Conservation (phyloP, 2,329 filamentous ascomycete species). For the Fusarium pseudograminearum region DNA sequence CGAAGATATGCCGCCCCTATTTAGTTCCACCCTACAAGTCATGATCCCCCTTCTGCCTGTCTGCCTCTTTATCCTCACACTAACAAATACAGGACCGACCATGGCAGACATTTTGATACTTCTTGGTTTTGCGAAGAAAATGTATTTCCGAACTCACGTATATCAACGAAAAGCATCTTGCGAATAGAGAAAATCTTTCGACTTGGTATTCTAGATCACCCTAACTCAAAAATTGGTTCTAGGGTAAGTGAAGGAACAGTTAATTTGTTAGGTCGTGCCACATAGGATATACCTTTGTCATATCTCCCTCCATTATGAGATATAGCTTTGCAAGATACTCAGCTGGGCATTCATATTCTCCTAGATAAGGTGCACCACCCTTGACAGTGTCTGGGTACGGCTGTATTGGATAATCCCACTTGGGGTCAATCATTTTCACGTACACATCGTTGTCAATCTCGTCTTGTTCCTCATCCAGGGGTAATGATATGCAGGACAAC, state of each 20-base stretch:
- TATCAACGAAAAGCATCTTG: neutral
- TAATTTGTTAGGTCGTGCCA: neutral
- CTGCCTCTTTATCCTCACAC: neutral
- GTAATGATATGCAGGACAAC: slow-evolving; percentile 8
- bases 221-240: neutral
- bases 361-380: slow-evolving; percentile 6
- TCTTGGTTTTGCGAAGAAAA: neutral
- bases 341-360: slow-evolving; percentile 3
- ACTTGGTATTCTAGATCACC: neutral
- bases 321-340: slow-evolving; percentile 17
- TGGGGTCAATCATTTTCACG: slow-evolving; percentile 24
- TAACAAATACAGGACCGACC: neutral
- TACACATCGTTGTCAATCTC: neutral
- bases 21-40: neutral
- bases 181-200: neutral
- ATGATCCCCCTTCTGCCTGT: too few species aligned
- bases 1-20: slow-evolving; percentile 24
- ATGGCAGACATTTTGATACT: neutral
- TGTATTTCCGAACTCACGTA: neutral
- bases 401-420: slow-evolving; percentile 25
- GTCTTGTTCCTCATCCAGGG: slow-evolving; percentile 10
- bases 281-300: slow-evolving; percentile 29
- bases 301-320: slow-evolving; percentile 17
- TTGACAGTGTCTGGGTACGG: slow-evolving; percentile 8
- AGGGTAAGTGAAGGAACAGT: neutral